A percentile compares a stretch with the other conserved stretches of the same genome.
These are phyloP conservation scores for Tetrahymena elliotti DNA, from an alignment of 73 alveolate genomes.

Conservation along the genomic window DNA sequence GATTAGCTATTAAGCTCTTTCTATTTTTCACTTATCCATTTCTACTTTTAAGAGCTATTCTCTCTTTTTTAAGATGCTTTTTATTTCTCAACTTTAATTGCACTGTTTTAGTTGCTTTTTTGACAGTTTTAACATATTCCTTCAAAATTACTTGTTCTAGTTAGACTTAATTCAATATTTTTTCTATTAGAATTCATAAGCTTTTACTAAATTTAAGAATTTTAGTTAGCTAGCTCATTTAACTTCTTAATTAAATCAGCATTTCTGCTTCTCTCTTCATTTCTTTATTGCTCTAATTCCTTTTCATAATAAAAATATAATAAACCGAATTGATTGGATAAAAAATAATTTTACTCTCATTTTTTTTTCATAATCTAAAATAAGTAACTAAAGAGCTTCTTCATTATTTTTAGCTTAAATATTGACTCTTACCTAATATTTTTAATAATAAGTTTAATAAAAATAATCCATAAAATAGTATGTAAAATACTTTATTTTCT, in stretches of 20 bases:
- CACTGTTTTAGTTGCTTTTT: neutral
- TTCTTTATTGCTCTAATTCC: neutral
- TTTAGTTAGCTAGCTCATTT: neutral
- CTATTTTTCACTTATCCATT: neutral
- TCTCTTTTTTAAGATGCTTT: neutral
- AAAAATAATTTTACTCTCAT: neutral
- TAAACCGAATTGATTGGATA: neutral
- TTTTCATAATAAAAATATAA: neutral
- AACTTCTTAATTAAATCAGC: neutral
- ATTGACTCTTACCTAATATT: neutral
- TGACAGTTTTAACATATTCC: neutral
- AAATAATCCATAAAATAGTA: neutral
- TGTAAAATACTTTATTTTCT: conserved; percentile 64
- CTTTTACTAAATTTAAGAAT: neutral
- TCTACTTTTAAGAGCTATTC: neutral
- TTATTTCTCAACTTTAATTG: neutral
- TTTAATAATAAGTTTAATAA: neutral
- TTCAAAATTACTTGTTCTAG: neutral
- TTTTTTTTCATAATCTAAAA: neutral
- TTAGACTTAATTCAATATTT: neutral
- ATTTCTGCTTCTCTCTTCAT: neutral
- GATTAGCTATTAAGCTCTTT: neutral
- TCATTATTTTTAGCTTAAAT: neutral
- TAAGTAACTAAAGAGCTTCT: neutral
- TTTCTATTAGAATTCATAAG: neutral